phyloP scores from a whole-genome alignment of 768 basidiomycete species.

The Russula sp. region DNA sequence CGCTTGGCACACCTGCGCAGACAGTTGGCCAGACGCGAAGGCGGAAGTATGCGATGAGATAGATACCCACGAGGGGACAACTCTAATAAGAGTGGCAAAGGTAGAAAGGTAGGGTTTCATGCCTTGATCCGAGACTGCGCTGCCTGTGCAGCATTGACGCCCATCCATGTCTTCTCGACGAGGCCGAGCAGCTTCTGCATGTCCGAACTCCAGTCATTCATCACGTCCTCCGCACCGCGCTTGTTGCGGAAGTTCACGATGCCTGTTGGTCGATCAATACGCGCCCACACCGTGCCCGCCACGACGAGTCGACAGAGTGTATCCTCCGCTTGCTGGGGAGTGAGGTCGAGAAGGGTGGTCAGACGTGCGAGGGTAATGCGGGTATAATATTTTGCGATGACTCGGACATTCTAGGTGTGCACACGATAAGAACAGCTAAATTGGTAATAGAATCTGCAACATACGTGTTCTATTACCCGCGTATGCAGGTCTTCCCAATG shows the following conservation, averaged over 20 bases:
- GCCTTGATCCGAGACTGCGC: slow-evolving; percentile 62
- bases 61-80: neutral
- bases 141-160: slow-evolving; percentile 84
- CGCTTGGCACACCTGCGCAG: no score
- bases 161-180: slow-evolving; percentile 99
- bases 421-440: neutral
- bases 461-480: slow-evolving; percentile 92
- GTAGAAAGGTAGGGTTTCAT: slow-evolving; percentile 23
- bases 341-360: slow-evolving; percentile 81
- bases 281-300: slow-evolving; percentile 87
- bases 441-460: slow-evolving; percentile 28
- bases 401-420: slow-evolving; percentile 78
- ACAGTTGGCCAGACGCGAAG: neutral
- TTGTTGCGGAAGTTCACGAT: slow-evolving; percentile 83
- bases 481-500: slow-evolving; percentile 95
- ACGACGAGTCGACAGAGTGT: slow-evolving; percentile 87
- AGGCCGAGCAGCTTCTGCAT: slow-evolving; percentile 87
- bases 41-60: neutral
- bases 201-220: slow-evolving; percentile 98
- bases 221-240: slow-evolving; percentile 81
- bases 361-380: slow-evolving; percentile 82
- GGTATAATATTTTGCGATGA: slow-evolving; percentile 91
- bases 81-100: neutral
- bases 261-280: slow-evolving; percentile 87
- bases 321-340: slow-evolving; percentile 76